Base-by-base conservation (phyloP, 768 basidiomycete species). In the Boletus vermiculosoides region DNA sequence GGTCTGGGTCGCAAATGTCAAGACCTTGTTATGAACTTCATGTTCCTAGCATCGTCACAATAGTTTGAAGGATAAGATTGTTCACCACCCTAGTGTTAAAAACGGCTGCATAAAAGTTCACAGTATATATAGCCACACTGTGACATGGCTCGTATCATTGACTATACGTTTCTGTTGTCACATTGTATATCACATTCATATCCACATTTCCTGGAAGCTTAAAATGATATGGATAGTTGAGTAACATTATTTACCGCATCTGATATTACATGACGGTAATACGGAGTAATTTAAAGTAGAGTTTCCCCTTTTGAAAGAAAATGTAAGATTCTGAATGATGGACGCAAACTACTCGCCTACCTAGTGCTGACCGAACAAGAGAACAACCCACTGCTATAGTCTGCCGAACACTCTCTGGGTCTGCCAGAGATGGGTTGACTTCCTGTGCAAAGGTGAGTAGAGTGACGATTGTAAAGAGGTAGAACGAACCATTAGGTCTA, bases 321-420 rank as follows among this genome's bases (percentile, higher is more conserved):
- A 31, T 11, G 34, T 65, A 37, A 71, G 59, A 40, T 16, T 11
- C 6, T 28, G 45, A 12, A 16, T 5, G 47, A 53, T 30, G 45
- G n/a, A 36, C 11, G n/a, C 15, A 50, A 39, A 6, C 33, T 28
- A 37, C 23, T 18, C 28, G 74, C 83, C 50, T 65, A 92, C 92
- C 92, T 52, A 96, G 76, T 10, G 93, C 92, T 33, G 88, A 78
- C 31, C 94, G 81, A 30, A 92, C 84, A 44, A 96, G 78, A 36
- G 90, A 93, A 67, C 94, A 92, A 7, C 94, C 94, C 28, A 95
- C 85, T 18, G 91, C 86, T 28, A 99, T 88, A 0, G 97, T 99
- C 75, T 95, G 87, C 62, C 84, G 74, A 10, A 89, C 95, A 34
- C 86, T 86, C 46, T 77, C 79, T 45, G 77, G 78, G 64, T 94